Conservation (phyloP, 2,329 filamentous ascomycete species). For the Fusarium sambucinum region DNA sequence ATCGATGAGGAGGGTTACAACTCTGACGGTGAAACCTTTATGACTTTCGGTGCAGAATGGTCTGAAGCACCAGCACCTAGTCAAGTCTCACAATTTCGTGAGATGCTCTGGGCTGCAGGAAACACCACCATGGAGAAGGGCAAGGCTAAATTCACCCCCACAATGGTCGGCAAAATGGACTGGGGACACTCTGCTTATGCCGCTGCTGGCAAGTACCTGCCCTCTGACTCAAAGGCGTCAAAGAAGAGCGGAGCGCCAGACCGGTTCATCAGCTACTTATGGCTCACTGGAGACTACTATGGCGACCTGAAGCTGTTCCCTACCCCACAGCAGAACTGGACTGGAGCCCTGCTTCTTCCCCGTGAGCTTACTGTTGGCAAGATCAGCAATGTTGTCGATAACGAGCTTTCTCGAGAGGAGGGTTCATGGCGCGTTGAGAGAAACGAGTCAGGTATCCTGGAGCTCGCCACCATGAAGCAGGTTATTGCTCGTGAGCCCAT, state of each 20-base stretch:
- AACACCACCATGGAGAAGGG: conserved; percentile 49
- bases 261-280: conserved; percentile 57
- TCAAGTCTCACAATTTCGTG: conserved; percentile 54
- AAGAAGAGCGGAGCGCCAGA: conserved; percentile 55
- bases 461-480: conserved; percentile 55
- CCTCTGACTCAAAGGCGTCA: conserved; percentile 54
- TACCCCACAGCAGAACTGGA: conserved; percentile 58
- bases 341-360: conserved; percentile 57
- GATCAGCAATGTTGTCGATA: conserved; percentile 56
- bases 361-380: conserved; percentile 57
- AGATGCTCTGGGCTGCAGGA: conserved; percentile 58
- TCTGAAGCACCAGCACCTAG: conserved; percentile 55
- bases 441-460: conserved; percentile 51
- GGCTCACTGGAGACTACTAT: conserved; percentile 59
- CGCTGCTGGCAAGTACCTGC: conserved; percentile 57
- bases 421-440: conserved; percentile 55
- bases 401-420: conserved; percentile 54
- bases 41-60: conserved; percentile 59
- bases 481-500: conserved; percentile 55
- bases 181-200: conserved; percentile 58
- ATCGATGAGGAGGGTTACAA: conserved; percentile 56
- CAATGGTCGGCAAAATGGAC: conserved; percentile 57
- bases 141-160: conserved; percentile 53
- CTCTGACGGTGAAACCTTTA: conserved; percentile 54
- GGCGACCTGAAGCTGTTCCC: conserved; percentile 54